These are phyloP conservation scores for Suillus clintonianus DNA, from an alignment of 768 basidiomycete species.

Conservation along the genomic window DNA sequence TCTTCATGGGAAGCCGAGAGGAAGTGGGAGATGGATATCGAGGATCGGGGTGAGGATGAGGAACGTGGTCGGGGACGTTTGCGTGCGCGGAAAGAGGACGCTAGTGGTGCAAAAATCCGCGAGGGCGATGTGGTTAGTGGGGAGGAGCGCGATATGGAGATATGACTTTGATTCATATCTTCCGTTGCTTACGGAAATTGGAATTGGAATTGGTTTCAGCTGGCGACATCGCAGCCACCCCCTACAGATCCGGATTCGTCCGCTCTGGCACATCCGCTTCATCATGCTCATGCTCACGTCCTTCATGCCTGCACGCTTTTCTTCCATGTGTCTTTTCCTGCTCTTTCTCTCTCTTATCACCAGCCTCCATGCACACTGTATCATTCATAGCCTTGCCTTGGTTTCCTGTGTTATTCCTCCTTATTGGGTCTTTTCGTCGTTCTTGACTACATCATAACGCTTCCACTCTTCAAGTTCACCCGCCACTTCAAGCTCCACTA, in stretches of 20 bases:
- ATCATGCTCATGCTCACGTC: not conserved
- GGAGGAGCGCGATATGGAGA: not conserved
- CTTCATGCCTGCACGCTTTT: not conserved
- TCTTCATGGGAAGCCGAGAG: not conserved
- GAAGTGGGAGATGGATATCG: slow-evolving; percentile 2
- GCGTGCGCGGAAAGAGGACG: not conserved
- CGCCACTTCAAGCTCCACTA: no score
- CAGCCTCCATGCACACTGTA: not conserved
- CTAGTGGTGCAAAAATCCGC: not conserved
- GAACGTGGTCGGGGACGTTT: not conserved
- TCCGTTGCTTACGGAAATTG: not conserved
- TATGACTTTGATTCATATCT: not conserved
- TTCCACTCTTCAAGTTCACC: not conserved
- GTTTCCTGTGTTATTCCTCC: slow-evolving; percentile 6
- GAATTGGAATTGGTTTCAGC: not conserved
- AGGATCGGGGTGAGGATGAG: not conserved
- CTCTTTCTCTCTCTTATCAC: not conserved
- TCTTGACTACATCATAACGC: not conserved
- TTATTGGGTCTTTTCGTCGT: slow-evolving; percentile 1
- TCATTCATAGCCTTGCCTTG: not conserved
- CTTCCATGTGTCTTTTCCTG: not conserved
- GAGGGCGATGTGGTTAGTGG: not conserved
- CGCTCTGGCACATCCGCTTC: not conserved
- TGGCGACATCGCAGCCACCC: not conserved
- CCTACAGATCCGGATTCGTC: not conserved